Evolutionary conservation across 768 basidiomycete genomes (phyloP).

Genomic region (Tulasnella calospora): DNA sequence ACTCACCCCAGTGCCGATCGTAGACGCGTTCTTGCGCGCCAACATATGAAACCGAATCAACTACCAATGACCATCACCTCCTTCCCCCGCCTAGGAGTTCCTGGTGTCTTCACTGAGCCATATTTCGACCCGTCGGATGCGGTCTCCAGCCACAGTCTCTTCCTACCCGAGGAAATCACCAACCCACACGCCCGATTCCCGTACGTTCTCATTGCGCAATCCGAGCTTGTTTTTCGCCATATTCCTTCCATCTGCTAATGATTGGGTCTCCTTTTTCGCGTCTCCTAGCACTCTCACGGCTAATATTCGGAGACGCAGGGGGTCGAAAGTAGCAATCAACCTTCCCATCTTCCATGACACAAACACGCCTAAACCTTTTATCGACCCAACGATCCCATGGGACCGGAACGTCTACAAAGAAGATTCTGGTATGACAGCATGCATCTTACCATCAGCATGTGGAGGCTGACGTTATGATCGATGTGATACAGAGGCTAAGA

Average conservation of each 20-base stretch:
- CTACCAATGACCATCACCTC: conserved; percentile 88
- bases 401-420: conserved; percentile 77
- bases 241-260: conserved; percentile 21
- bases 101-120: conserved; percentile 89
- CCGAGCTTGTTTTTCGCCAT: conserved; percentile 12
- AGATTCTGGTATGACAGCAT: conserved; percentile 59
- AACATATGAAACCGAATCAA: conserved; percentile 79
- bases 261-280: conserved; percentile 15
- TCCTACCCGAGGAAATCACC: conserved; percentile 91
- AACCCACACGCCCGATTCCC: conserved; percentile 98
- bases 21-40: conserved; percentile 78
- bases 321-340: conserved; percentile 93
- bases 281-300: conserved; percentile 85
- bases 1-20: neutral
- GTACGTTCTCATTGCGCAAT: conserved; percentile 50
- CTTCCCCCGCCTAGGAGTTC: conserved; percentile 88
- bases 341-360: conserved; percentile 87
- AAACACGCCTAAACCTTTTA: conserved; percentile 80
- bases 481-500: conserved; percentile 63
- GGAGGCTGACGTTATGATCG: conserved; percentile 23
- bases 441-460: conserved; percentile 19
- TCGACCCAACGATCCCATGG: conserved; percentile 90
- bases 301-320: conserved; percentile 85
- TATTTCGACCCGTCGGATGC: conserved; percentile 69
- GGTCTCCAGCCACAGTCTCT: conserved; percentile 84